Base-by-base conservation (phyloP, 2,329 filamentous ascomycete genomes). In the Paraphoma chrysanthemicola region DNA sequence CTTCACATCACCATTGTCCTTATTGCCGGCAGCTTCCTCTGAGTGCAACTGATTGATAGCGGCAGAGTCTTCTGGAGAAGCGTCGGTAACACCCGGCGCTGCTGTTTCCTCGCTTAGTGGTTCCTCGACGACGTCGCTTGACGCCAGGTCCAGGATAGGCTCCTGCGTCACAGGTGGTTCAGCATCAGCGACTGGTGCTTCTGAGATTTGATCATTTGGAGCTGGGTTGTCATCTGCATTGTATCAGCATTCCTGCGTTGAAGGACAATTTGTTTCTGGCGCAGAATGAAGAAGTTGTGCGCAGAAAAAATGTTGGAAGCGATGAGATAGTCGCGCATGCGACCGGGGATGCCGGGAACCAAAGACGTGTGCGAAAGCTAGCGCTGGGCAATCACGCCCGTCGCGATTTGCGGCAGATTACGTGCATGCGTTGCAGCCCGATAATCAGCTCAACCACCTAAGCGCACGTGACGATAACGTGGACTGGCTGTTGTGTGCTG, bases 391-490 rank as follows among this genome's bases (percentile, higher is more conserved):
- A 63, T 54, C 56, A 60, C 55, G 63, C 65, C 67, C 56, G 61
- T 54, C 60, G 54, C 53, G 55, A 62, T 56, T 50, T 58, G 62
- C 62, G 66, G 62, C 59, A 68, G 62, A 67, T 67, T 62, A 59
- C 62, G 46, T 60, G 62, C 67, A 70, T 72, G 64, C 65, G 62
- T 71, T 54, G 65, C 61, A 65, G 67, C 66, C 64, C 61, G 57
- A 64, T 58, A 50, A 54, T 54, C 53, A 63, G 46, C 57, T 60
- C 57, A 57, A 59, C 38, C 36, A 57, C 51, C 53, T 56, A 46
- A 43, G 53, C 48, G 42, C 68, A 73, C 70, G 68, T 71, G 68
- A 66, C 60, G 63, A 70, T 61, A 67, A 68, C 62, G 54, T 49
- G 59, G 53, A 66, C 60, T 56, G 59, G 59, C 52, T 66, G 57